phyloP scores from a whole-genome alignment of 371 early-diverging fungal species.

The Syncephalastrum sp. region DNA sequence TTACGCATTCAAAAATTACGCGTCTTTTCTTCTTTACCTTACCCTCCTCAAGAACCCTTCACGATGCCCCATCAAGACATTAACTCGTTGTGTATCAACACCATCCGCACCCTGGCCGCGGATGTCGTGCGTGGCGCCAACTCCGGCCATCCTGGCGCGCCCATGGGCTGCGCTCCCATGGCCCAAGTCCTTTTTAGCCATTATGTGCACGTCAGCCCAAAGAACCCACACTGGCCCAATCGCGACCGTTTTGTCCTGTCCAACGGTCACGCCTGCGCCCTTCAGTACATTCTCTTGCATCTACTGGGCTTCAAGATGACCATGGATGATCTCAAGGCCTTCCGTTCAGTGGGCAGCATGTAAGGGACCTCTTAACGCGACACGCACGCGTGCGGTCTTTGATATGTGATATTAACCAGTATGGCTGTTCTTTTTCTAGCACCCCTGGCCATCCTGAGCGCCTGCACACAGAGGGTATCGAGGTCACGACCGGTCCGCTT shows the following conservation, averaged over 20 bases:
- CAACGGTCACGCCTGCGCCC: conserved; percentile 98
- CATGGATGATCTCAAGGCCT: conserved; percentile 92
- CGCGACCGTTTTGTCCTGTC: conserved; percentile 99
- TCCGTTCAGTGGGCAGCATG: conserved; percentile 89
- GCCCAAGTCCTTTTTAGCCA: conserved; percentile 88
- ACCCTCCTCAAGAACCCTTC: background rate
- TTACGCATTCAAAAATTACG: background rate
- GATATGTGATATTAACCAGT: background rate
- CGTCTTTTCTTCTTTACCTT: conserved; percentile 1
- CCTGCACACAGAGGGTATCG: conserved; percentile 86
- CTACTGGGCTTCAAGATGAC: conserved; percentile 86
- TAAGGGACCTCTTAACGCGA: conserved; percentile 26
- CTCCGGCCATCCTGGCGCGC: conserved; percentile 99
- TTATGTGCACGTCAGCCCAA: conserved; percentile 81
- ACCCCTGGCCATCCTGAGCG: conserved; percentile 97
- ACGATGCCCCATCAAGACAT: conserved; percentile 23
- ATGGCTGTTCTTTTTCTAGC: conserved; percentile 31
- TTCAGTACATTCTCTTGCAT: conserved; percentile 94
- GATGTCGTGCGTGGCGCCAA: conserved; percentile 92
- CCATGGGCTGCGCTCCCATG: conserved; percentile 96
- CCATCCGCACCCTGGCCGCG: conserved; percentile 91
- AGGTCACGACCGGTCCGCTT: conserved; percentile 99
- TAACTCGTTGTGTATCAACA: conserved; percentile 75
- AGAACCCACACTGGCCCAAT: conserved; percentile 85
- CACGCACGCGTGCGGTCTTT: conserved; percentile 15